Evolutionary conservation across 2,329 filamentous ascomycete species (phyloP).

Genomic region (Davidsoniella neocaledoniae): DNA sequence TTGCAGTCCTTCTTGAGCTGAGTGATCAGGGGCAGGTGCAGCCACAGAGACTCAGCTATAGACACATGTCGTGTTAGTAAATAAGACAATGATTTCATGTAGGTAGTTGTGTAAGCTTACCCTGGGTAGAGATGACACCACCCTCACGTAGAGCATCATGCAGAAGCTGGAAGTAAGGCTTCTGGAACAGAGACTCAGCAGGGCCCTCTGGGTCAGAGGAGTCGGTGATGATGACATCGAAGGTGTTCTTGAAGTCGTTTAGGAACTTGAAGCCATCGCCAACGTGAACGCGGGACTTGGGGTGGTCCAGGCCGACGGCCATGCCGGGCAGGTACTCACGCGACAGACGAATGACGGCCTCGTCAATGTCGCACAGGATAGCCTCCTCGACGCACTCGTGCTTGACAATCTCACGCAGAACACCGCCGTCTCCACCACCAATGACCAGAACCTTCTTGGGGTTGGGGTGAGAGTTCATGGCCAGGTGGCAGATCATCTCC

Average conservation of each 20-base stretch:
- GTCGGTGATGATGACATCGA: slow-evolving; percentile 99
- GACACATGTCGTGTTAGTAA: neutral
- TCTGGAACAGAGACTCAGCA: slow-evolving; percentile 92
- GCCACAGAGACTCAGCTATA: slow-evolving; percentile 96
- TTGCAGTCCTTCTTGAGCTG: slow-evolving; percentile 94
- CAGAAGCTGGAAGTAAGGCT: slow-evolving; percentile 94
- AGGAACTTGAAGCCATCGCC: slow-evolving; percentile 99
- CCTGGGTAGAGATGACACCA: slow-evolving; percentile 99
- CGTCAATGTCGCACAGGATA: slow-evolving; percentile 94
- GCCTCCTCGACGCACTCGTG: slow-evolving; percentile 94
- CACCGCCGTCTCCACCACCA: slow-evolving; percentile 91
- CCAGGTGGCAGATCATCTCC: slow-evolving; percentile 99
- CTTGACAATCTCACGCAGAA: slow-evolving; percentile 97
- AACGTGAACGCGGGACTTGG: slow-evolving; percentile 80
- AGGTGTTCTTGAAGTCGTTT: slow-evolving; percentile 86
- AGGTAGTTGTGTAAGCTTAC: slow-evolving; percentile 53
- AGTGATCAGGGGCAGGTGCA: slow-evolving; percentile 84
- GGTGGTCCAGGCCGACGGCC: slow-evolving; percentile 84
- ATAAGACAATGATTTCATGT: neutral
- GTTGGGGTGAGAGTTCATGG: slow-evolving; percentile 95
- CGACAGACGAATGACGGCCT: slow-evolving; percentile 94
- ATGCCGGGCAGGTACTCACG: slow-evolving; percentile 96
- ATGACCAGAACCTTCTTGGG: slow-evolving; percentile 98
- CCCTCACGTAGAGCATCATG: slow-evolving; percentile 78
- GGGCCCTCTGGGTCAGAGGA: slow-evolving; percentile 94